A percentile compares a stretch with the other conserved stretches of the same genome.
These are phyloP conservation scores for Oryza rufipogon DNA, from an alignment of 176 grass and related monocot genomes.

Conservation along the genomic window DNA sequence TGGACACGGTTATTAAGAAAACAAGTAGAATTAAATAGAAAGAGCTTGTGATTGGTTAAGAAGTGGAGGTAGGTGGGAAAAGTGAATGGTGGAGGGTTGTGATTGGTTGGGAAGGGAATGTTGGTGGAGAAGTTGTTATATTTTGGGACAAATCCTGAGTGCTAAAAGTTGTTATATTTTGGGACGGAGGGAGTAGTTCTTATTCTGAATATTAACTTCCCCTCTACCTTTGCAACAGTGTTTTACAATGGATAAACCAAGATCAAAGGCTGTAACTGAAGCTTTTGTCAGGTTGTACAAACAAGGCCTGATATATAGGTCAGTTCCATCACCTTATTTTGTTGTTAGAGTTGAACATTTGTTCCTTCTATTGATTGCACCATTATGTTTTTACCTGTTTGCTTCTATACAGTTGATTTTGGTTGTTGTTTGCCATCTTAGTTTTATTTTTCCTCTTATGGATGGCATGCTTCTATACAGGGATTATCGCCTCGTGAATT, in stretches of 20 bases:
- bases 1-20: too few relatives aligned
- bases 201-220: conserved; percentile 1
- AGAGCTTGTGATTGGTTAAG: too few relatives aligned
- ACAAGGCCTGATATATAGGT: conserved; percentile 84
- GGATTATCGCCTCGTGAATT: conserved; percentile 81
- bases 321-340: conserved; percentile 19
- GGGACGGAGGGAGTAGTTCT: neutral
- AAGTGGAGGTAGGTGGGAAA: too few relatives aligned
- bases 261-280: conserved; percentile 76
- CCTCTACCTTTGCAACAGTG: conserved; percentile 46
- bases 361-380: neutral
- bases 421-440: neutral
- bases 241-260: conserved; percentile 69
- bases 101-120: too few relatives aligned
- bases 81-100: too few relatives aligned
- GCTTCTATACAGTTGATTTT: too few relatives aligned
- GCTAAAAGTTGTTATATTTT: too few relatives aligned
- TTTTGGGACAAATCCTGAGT: too few relatives aligned
- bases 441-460: neutral
- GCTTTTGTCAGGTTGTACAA: conserved; percentile 76
- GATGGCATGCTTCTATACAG: neutral
- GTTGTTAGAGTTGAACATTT: neutral
- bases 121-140: too few relatives aligned
- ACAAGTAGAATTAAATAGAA: too few relatives aligned
- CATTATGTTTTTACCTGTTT: too few relatives aligned